Conservation (phyloP, 176 grass and related monocot genomes). For the Bolboschoenus planiculmis region DNA sequence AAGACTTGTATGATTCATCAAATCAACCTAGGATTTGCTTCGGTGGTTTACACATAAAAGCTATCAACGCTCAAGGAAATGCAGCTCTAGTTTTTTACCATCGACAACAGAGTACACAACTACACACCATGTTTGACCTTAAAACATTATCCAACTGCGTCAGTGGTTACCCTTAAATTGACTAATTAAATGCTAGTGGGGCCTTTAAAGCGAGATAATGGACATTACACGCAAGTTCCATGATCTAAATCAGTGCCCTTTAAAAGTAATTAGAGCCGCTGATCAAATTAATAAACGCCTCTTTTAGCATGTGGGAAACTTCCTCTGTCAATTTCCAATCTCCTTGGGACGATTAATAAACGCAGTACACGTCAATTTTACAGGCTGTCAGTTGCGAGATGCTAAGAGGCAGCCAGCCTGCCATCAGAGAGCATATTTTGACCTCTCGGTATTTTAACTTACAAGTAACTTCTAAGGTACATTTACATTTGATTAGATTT, state of each 20-base stretch:
- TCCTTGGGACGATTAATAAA: not conserved
- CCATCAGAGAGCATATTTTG: not conserved
- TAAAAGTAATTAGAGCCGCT: not conserved
- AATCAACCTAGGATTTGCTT: not conserved
- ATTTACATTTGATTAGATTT: no score
- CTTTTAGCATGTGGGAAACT: not conserved
- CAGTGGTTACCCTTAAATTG: not conserved
- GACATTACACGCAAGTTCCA: not conserved
- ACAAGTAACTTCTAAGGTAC: not conserved
- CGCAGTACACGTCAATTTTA: not conserved
- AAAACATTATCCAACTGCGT: not conserved
- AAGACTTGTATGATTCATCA: not conserved
- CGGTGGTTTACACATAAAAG: not conserved
- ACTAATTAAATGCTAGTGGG: not conserved
- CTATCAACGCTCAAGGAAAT: not conserved
- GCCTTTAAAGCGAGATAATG: not conserved
- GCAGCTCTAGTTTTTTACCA: not conserved
- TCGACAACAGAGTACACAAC: no score
- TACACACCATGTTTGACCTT: not conserved
- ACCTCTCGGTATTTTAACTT: not conserved
- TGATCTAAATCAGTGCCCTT: not conserved
- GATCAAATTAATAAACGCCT: not conserved
- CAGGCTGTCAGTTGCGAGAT: not conserved
- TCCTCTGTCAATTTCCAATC: not conserved
- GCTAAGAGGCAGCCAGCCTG: not conserved